Base-by-base conservation (phyloP, 805 yeast species). In the Yamadazyma sp. region DNA sequence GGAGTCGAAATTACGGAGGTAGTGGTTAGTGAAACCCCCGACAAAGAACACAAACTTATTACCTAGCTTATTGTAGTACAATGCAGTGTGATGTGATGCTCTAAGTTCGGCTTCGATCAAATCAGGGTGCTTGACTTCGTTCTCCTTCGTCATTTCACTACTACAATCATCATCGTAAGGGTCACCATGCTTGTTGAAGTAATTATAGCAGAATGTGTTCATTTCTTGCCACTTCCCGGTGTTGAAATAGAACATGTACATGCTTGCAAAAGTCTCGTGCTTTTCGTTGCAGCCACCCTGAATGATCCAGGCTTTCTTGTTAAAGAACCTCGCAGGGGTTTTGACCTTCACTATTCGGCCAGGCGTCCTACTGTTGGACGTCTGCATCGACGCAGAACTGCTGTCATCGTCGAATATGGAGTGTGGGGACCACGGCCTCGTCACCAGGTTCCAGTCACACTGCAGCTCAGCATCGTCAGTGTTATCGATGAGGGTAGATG, bases 261-360 rank as follows among this genome's bases (percentile, higher is more conserved):
- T 50, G 41, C 65, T 69, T 34, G 63, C 53, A 38, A 55, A 67
- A 2, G 55, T 53, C 9, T 60, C 47, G 7, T 39, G 29, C 2
- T 52, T 31, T 12, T 62, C 62, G 39, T 60, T 55, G 32, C 63
- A 59, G 3, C 74, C 74, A 1, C 74, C 74, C 25, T 68, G 74
- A 6, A 68, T 45, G 9, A 68, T 19, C 10, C 66, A 51, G 9
- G 61, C 57, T 40, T 58, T 62, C 14, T 53, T 55, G 14, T 48
- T 44, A 37, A 63, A 57, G 36, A 40, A 59, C 12, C 42, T 38
- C 13, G 50, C 54, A 0, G 49, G 47, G 18, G 38, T 23, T 15
- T 29, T 34, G n/a, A 36, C 33, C 19, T 34, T 42, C 3, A 28
- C 26, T 3, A 25, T 14, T 10, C 25, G 35, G 3, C 28, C 28